These are phyloP conservation scores for Hortiboletus flavorubellus DNA, from an alignment of 768 basidiomycete genomes.

Conservation along the genomic window DNA sequence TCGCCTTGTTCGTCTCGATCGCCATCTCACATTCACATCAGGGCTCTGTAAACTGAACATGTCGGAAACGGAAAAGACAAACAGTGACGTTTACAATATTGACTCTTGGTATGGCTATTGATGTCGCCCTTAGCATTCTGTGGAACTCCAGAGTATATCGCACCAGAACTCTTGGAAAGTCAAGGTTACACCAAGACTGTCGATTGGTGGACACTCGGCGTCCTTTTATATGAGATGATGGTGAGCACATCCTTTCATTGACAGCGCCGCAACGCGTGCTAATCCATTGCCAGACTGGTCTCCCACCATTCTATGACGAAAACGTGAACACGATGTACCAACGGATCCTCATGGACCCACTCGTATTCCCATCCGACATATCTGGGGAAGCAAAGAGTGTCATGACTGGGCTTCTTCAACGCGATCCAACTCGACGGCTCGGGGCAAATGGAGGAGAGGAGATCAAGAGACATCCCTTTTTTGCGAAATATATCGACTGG, in stretches of 20 bases:
- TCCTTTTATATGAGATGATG: constrained; percentile 97
- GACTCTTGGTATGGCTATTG: not conserved
- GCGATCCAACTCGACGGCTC: constrained; percentile 82
- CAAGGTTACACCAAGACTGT: constrained; percentile 98
- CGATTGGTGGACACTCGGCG: constrained; percentile 99
- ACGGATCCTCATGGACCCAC: constrained; percentile 89
- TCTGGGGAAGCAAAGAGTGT: constrained; percentile 84
- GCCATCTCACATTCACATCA: constrained; percentile 19
- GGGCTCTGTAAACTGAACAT: constrained; percentile 95
- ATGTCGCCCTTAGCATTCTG: constrained; percentile 70
- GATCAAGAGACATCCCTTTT: constrained; percentile 95
- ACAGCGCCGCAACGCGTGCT: constrained; percentile 7
- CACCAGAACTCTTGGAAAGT: constrained; percentile 93
- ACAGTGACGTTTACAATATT: constrained; percentile 55
- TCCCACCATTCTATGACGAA: constrained; percentile 98
- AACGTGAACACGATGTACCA: constrained; percentile 98
- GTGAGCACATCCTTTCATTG: constrained; percentile 31
- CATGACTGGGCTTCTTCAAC: constrained; percentile 82
- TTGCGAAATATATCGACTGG: constrained; percentile 93
- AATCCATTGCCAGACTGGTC: constrained; percentile 61
- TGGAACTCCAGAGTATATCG: constrained; percentile 98
- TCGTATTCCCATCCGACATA: constrained; percentile 90
- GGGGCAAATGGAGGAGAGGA: constrained; percentile 95
- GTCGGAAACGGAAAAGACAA: constrained; percentile 96
- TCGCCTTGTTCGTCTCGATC: not conserved